phyloP scores from a whole-genome alignment of 345 rosid genomes.

The Linum lewisii region DNA sequence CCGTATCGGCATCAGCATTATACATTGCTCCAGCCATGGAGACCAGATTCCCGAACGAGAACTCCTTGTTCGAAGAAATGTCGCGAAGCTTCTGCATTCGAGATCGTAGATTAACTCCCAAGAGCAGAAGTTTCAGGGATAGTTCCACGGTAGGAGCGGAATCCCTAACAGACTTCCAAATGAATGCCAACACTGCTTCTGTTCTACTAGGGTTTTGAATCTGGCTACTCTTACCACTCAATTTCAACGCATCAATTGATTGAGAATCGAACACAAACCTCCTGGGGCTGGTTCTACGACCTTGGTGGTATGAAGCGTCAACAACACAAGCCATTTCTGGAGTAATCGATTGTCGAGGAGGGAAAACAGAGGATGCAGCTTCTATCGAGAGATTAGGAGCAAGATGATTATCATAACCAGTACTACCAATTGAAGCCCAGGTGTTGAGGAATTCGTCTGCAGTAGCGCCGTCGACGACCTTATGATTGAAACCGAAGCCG shows the following conservation, averaged over 20 bases:
- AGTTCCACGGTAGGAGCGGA: background rate
- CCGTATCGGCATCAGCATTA: background rate
- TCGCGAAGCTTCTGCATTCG: background rate
- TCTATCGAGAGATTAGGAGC: background rate
- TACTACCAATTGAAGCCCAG: background rate
- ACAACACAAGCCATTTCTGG: background rate
- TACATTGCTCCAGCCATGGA: background rate
- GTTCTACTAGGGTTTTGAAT: background rate
- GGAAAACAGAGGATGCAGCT: background rate
- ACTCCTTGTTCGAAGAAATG: too few species aligned
- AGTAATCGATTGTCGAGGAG: background rate
- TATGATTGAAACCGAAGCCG: constrained; percentile 9
- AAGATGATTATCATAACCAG: background rate
- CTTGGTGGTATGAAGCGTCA: background rate
- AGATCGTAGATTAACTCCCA: constrained; percentile 3
- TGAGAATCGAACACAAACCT: constrained; percentile 6
- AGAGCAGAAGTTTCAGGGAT: background rate
- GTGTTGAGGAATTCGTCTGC: background rate
- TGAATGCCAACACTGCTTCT: constrained; percentile 4
- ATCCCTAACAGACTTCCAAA: constrained; percentile 7
- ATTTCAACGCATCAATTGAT: background rate
- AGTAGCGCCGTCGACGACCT: constrained; percentile 1
- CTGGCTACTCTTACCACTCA: background rate
- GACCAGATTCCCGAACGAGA: constrained; percentile 10
- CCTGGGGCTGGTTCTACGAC: background rate